Conservation (phyloP, 2,329 filamentous ascomycete genomes). For the Rhynchosporium secalis region DNA sequence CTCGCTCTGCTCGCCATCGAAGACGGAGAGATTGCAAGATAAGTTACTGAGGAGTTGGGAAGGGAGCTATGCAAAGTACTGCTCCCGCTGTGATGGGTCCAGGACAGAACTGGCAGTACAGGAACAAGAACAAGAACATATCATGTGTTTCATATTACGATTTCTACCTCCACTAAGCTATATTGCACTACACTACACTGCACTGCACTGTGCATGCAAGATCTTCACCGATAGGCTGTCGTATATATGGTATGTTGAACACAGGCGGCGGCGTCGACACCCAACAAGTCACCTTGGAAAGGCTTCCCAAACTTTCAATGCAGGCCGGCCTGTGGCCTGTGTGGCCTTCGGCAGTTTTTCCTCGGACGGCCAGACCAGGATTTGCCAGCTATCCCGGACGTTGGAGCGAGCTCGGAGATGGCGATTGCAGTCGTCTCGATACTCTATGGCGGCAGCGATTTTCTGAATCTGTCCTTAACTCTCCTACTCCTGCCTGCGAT, state of each 20-base stretch:
- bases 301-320: background rate
- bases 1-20: slow-evolving; percentile 23
- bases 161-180: background rate
- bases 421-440: slow-evolving; percentile 1
- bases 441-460: background rate
- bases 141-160: slow-evolving; percentile 30
- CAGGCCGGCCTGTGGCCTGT: background rate
- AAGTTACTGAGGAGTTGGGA: slow-evolving; percentile 10
- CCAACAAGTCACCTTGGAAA: background rate
- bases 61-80: slow-evolving; percentile 20
- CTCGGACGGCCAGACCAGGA: background rate
- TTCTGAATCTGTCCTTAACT: slow-evolving; percentile 27
- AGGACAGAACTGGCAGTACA: background rate
- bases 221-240: background rate
- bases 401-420: background rate
- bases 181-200: background rate
- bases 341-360: slow-evolving; percentile 11
- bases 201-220: slow-evolving; percentile 10
- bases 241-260: background rate
- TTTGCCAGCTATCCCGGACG: background rate
- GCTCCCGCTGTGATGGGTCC: slow-evolving; percentile 19
- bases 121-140: slow-evolving; percentile 16
- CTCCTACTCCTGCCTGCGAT: slow-evolving; percentile 24
- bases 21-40: slow-evolving; percentile 29
- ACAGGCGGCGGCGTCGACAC: background rate